These are phyloP conservation scores for Glycyrrhiza uralensis DNA, from an alignment of 306 rosid genomes.

Conservation along the genomic window DNA sequence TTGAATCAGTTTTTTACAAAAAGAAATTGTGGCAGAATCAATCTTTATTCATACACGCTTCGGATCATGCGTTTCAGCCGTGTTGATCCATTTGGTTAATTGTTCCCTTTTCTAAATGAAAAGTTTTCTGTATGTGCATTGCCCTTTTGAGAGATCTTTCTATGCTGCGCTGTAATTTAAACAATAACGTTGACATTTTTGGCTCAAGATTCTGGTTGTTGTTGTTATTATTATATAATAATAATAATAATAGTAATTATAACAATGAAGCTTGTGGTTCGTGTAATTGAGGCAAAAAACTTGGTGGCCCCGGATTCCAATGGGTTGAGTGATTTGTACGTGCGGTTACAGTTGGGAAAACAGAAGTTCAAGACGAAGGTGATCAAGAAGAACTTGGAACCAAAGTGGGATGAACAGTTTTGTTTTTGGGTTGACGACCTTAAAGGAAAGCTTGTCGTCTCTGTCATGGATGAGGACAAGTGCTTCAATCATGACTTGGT, in stretches of 20 bases:
- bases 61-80: not conserved
- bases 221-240: too few species aligned
- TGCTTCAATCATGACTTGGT: conserved; percentile 71
- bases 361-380: conserved; percentile 71
- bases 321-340: conserved; percentile 81
- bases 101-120: not conserved
- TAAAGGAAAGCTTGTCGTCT: conserved; percentile 51
- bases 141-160: conserved; percentile 3
- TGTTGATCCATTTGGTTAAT: not conserved
- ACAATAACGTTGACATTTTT: not conserved
- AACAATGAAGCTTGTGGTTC: conserved; percentile 72
- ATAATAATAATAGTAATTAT: too few species aligned
- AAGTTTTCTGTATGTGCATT: conserved; percentile 7
- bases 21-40: not conserved
- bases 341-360: conserved; percentile 68
- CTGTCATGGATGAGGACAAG: conserved; percentile 71
- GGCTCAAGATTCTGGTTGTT: not conserved
- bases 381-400: conserved; percentile 63
- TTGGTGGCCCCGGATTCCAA: conserved; percentile 41
- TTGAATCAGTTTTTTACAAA: not conserved
- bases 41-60: not conserved
- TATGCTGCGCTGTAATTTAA: not conserved
- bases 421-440: conserved; percentile 68
- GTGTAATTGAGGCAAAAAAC: conserved; percentile 71
- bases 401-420: conserved; percentile 80